Conservation (phyloP, 129 eudicot species). For the Solidago caesia region DNA sequence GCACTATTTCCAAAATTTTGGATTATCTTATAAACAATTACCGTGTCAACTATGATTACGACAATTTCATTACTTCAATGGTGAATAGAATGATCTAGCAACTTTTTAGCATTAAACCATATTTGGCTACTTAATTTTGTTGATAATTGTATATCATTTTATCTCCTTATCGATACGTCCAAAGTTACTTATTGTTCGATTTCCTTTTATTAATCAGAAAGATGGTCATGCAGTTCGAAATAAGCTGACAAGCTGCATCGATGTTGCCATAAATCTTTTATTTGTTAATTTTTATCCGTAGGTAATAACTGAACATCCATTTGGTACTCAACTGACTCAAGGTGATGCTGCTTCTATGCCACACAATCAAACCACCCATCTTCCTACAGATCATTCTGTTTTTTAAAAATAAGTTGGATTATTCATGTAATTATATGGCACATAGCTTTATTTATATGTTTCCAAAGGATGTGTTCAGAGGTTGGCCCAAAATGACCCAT, state of each 20-base stretch:
- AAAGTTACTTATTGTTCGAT: background rate
- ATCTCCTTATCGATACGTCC: background rate
- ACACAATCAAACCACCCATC: constrained; percentile 33
- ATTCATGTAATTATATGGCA: too few relatives aligned
- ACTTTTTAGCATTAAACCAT: too few relatives aligned
- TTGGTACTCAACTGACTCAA: constrained; percentile 37
- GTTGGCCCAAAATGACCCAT: background rate
- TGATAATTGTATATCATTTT: background rate
- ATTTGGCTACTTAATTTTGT: too few relatives aligned
- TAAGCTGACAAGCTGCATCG: constrained; percentile 5
- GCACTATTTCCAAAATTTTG: too few relatives aligned
- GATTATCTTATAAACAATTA: too few relatives aligned
- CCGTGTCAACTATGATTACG: too few relatives aligned
- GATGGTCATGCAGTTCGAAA: constrained; percentile 5
- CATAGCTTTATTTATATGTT: too few relatives aligned
- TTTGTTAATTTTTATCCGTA: constrained; percentile 29
- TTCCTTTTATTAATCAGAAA: constrained; percentile 12
- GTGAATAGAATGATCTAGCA: too few relatives aligned
- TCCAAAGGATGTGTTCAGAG: too few relatives aligned
- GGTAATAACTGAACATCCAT: constrained; percentile 58
- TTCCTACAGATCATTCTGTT: constrained; percentile 32
- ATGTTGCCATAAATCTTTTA: constrained; percentile 2
- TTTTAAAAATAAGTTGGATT: too few relatives aligned
- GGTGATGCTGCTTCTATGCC: constrained; percentile 42
- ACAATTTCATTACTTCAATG: too few relatives aligned